Conservation (phyloP, 306 rosid genomes). For the Rubus idaeus region DNA sequence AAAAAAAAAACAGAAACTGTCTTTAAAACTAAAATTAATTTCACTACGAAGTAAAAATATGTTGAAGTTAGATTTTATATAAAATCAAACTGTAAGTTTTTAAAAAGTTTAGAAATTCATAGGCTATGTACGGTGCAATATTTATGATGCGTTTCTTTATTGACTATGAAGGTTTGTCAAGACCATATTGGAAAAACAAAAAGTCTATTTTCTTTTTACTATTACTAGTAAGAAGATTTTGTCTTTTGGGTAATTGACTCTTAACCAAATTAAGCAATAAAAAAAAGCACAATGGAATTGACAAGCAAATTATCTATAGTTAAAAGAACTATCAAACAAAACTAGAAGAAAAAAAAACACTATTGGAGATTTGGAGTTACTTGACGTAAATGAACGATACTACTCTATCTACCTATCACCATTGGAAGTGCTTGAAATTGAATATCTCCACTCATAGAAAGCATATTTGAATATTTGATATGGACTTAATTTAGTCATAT, state of each 20-base stretch:
- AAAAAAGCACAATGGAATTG: background rate
- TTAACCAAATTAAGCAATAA: background rate
- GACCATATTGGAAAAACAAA: too few species aligned
- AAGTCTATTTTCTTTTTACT: background rate
- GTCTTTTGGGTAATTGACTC: background rate
- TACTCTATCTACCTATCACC: background rate
- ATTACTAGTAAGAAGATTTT: background rate
- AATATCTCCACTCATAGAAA: background rate
- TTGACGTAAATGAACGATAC: background rate
- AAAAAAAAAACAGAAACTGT: background rate
- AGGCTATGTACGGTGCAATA: too few species aligned
- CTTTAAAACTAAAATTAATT: background rate
- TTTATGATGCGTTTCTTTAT: background rate
- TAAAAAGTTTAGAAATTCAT: background rate
- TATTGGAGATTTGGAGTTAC: background rate
- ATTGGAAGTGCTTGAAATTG: background rate
- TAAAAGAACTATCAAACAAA: background rate
- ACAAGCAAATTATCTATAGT: background rate
- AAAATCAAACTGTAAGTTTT: too few species aligned
- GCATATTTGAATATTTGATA: background rate
- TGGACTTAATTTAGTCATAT: background rate
- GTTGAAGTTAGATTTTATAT: too few species aligned
- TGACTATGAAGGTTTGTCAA: background rate
- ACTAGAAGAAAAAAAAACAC: background rate
- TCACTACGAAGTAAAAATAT: too few species aligned